phyloP scores from a whole-genome alignment of 2,329 filamentous ascomycete genomes.

The Didymellaceae sp. region DNA sequence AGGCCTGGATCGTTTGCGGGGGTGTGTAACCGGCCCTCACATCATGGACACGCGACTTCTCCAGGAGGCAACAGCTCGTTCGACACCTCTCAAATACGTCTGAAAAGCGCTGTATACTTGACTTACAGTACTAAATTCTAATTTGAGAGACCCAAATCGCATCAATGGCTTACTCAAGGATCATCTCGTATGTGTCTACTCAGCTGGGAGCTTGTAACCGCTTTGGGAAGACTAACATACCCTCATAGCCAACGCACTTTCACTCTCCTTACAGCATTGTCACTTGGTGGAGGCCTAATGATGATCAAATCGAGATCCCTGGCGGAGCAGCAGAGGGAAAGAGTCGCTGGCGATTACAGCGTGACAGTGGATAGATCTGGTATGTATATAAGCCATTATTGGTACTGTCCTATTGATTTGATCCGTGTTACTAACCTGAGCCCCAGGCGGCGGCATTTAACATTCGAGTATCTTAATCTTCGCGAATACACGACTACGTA shows the following conservation, averaged over 20 bases:
- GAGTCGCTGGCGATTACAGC: conserved; percentile 41
- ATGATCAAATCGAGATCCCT: conserved; percentile 41
- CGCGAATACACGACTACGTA: neutral
- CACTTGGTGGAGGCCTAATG: conserved; percentile 43
- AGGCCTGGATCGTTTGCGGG: conserved; percentile 15
- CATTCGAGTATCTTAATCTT: neutral
- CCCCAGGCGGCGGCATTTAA: conserved; percentile 15
- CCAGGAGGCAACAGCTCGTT: conserved; percentile 5
- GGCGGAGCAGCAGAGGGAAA: conserved; percentile 37
- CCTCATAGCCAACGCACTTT: conserved; percentile 41
- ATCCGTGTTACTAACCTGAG: neutral
- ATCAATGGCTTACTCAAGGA: conserved; percentile 39
- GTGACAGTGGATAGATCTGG: conserved; percentile 47
- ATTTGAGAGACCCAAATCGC: neutral
- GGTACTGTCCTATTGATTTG: neutral
- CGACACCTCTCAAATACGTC: conserved; percentile 6
- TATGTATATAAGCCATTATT: conserved; percentile 11
- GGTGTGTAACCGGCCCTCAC: conserved; percentile 6
- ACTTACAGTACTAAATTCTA: neutral
- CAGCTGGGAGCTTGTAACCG: conserved; percentile 2
- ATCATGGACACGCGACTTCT: conserved; percentile 29
- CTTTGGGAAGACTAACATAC: conserved; percentile 23
- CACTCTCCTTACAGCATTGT: conserved; percentile 38
- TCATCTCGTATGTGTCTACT: conserved; percentile 39
- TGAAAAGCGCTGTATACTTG: neutral